Conservation (phyloP, 768 basidiomycete genomes). For the Lactarius pseudohatsudake region DNA sequence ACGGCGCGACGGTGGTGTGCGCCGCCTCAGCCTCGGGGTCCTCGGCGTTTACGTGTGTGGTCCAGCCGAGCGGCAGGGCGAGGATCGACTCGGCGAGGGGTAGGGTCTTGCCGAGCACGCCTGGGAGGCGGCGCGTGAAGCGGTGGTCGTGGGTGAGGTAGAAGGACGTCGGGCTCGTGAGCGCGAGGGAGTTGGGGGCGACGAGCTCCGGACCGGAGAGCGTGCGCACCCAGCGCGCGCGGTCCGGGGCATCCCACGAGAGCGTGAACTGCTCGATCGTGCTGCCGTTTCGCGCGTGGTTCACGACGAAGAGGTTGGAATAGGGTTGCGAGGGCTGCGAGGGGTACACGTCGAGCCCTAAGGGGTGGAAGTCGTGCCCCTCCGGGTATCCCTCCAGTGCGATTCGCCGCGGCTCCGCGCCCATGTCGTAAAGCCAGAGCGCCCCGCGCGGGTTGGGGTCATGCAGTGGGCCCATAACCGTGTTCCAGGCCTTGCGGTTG, state of each 20-base stretch:
- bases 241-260: constrained; percentile 42
- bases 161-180: constrained; percentile 66
- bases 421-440: constrained; percentile 52
- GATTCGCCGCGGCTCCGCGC: constrained; percentile 41
- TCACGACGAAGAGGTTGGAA: constrained; percentile 64
- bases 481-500: constrained; percentile 64
- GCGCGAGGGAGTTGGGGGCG: constrained; percentile 64
- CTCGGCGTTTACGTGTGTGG: constrained; percentile 46
- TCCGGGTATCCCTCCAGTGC: constrained; percentile 53
- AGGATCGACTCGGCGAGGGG: constrained; percentile 57
- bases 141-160: constrained; percentile 74
- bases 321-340: constrained; percentile 35
- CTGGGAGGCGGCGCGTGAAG: constrained; percentile 59
- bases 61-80: constrained; percentile 57
- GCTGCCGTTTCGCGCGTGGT: constrained; percentile 61
- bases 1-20: constrained; percentile 41
- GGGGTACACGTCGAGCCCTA: constrained; percentile 61
- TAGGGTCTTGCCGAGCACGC: constrained; percentile 46
- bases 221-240: constrained; percentile 58
- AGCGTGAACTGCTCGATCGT: constrained; percentile 69
- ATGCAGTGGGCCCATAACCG: constrained; percentile 68
- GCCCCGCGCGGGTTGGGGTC: constrained; percentile 59
- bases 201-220: constrained; percentile 57
- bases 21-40: constrained; percentile 21
- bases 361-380: constrained; percentile 66